Conservation (phyloP, 768 basidiomycete genomes). For the Clavulina sp. region DNA sequence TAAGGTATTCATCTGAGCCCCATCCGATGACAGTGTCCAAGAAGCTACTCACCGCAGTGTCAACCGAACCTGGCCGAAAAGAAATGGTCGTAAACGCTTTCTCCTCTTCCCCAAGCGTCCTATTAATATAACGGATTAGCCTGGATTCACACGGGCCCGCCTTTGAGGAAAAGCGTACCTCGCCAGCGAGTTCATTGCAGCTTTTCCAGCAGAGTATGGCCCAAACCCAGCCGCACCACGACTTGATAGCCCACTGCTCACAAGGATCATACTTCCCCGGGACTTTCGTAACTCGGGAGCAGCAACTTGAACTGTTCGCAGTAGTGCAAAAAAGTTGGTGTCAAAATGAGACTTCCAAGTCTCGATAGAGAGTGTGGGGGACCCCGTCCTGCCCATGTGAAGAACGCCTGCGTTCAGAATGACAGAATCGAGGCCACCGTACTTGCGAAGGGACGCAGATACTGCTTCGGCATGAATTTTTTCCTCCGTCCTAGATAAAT, state of each 20-base stretch:
- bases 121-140: constrained; percentile 17
- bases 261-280: constrained; percentile 52
- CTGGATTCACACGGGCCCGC: constrained; percentile 7
- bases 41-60: constrained; percentile 45
- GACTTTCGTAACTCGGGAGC: constrained; percentile 54
- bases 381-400: constrained; percentile 37
- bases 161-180: constrained; percentile 26
- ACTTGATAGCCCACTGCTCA: constrained; percentile 73
- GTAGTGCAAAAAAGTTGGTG: constrained; percentile 76
- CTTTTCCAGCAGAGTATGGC: constrained; percentile 69
- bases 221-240: constrained; percentile 57
- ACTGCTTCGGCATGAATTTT: constrained; percentile 38
- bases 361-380: constrained; percentile 27
- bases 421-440: constrained; percentile 52
- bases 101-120: constrained; percentile 76
- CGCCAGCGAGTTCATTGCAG: constrained; percentile 76
- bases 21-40: background rate
- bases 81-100: constrained; percentile 55
- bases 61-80: constrained; percentile 74
- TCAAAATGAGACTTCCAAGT: constrained; percentile 62
- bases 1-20: constrained; percentile 16
- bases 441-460: constrained; percentile 30
- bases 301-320: constrained; percentile 47
- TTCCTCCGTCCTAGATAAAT: no score
- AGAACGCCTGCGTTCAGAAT: constrained; percentile 73